Percentiles rank a stretch among this genome's conserved stretches.
phyloP scores from a whole-genome alignment of 2,329 filamentous ascomycete genomes.

The Teratosphaeria zuluensis region DNA sequence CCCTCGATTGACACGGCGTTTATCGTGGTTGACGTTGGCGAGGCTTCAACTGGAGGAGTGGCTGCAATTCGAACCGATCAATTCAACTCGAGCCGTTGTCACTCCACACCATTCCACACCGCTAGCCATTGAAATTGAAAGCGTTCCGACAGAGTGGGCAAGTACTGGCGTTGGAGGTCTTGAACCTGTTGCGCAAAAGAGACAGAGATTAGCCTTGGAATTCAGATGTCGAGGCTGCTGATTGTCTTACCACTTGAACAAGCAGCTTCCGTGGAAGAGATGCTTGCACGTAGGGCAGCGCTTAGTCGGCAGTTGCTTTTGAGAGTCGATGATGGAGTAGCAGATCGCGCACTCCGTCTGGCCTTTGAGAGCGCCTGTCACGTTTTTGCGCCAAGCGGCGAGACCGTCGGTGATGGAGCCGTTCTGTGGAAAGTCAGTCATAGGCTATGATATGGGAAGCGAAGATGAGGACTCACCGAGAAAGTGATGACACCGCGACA shows the following conservation, averaged over 20 bases:
- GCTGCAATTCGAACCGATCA: background rate
- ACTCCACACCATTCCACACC: background rate
- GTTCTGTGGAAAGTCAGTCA: conserved; percentile 41
- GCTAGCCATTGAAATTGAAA: conserved; percentile 5
- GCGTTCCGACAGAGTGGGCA: conserved; percentile 38
- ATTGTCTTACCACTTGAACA: conserved; percentile 69
- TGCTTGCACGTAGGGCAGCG: conserved; percentile 87
- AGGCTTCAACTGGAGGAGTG: background rate
- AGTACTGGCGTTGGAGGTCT: conserved; percentile 79
- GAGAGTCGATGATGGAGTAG: conserved; percentile 74
- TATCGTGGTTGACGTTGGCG: background rate
- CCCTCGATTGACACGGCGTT: background rate
- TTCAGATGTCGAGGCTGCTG: background rate
- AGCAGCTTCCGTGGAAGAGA: conserved; percentile 76
- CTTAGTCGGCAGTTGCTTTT: conserved; percentile 87
- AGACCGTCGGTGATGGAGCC: conserved; percentile 82
- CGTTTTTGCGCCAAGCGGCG: conserved; percentile 74
- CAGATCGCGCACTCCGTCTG: conserved; percentile 86
- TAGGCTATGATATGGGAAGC: too few species aligned
- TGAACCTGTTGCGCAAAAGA: conserved; percentile 44
- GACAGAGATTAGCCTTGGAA: background rate
- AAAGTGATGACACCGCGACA: conserved; percentile 92
- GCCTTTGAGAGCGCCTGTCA: conserved; percentile 78
- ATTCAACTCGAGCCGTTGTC: background rate
- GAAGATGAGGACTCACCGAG: conserved; percentile 41